phyloP scores from a whole-genome alignment of 164 flowering plant genomes.

The Santalum album region DNA sequence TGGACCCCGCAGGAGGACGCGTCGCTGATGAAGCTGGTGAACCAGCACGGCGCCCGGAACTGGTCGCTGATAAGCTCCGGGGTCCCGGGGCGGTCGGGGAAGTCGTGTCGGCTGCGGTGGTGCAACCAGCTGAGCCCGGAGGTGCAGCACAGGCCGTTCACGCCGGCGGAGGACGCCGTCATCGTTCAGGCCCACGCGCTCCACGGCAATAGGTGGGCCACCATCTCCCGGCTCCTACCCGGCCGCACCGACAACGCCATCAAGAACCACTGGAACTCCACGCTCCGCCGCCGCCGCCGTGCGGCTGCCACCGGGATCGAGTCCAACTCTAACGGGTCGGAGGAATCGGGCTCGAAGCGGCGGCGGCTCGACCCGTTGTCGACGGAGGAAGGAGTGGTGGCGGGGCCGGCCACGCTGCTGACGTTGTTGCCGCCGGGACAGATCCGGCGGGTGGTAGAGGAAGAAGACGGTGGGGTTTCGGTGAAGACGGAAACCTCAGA shows the following conservation, averaged over 20 bases:
- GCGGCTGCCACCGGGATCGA: constrained; percentile 14
- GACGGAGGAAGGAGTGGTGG: constrained; percentile 21
- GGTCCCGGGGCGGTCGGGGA: constrained; percentile 64
- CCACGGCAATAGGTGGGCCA: constrained; percentile 80
- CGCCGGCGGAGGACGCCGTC: constrained; percentile 45
- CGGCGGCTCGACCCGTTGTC: constrained; percentile 22
- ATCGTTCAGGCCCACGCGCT: constrained; percentile 43
- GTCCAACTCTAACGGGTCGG: constrained; percentile 17
- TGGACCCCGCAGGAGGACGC: constrained; percentile 63
- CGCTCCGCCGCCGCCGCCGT: constrained; percentile 29
- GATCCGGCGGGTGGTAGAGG: constrained; percentile 2
- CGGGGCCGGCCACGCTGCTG: constrained; percentile 26
- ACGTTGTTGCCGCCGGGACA: constrained; percentile 47
- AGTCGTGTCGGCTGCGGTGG: constrained; percentile 75
- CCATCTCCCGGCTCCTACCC: constrained; percentile 56
- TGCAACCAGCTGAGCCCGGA: constrained; percentile 70
- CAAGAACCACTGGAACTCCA: constrained; percentile 78
- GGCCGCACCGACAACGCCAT: constrained; percentile 75
- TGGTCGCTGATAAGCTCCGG: constrained; percentile 56
- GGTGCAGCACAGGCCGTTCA: constrained; percentile 62
- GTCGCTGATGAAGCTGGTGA: constrained; percentile 37
- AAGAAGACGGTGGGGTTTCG: background rate
- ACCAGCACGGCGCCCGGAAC: constrained; percentile 52
- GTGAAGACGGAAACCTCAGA: constrained; percentile 3
- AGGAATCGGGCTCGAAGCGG: constrained; percentile 18